Conservation (phyloP, 345 rosid genomes). For the Pugionium cornutum region DNA sequence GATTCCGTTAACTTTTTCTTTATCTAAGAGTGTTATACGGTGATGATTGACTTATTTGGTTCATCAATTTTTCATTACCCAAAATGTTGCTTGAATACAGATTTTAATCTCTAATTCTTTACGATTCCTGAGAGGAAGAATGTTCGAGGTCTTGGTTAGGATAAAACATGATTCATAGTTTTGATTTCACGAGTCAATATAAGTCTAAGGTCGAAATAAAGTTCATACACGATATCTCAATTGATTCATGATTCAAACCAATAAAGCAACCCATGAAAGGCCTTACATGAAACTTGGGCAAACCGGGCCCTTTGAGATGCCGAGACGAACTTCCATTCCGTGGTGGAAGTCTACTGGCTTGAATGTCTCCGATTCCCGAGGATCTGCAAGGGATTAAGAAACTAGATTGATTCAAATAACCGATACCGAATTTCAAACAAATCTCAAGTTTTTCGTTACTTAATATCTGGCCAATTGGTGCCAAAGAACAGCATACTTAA, state of each 20-base stretch:
- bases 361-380: constrained; percentile 70
- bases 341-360: constrained; percentile 76
- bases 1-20: no score
- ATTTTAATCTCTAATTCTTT: no score
- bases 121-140: no score
- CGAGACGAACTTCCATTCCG: constrained; percentile 82
- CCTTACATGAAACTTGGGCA: constrained; percentile 61
- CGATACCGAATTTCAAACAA: background rate
- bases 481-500: background rate
- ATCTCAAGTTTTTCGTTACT: background rate
- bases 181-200: background rate
- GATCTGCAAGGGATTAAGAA: constrained; percentile 53
- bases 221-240: constrained; percentile 16
- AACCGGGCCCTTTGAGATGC: constrained; percentile 75
- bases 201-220: constrained; percentile 17
- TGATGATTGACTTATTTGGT: no score
- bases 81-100: no score
- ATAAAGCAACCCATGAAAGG: constrained; percentile 14
- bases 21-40: no score
- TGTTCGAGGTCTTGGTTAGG: no score
- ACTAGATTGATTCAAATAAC: constrained; percentile 1
- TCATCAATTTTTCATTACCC: no score
- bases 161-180: no score
- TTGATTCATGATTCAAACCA: constrained; percentile 23
- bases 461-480: background rate